Evolutionary conservation across 495 filamentous ascomycete genomes (phyloP), one percentile per base, ranked within the genome.

Genomic region (Poronia punctata): DNA sequence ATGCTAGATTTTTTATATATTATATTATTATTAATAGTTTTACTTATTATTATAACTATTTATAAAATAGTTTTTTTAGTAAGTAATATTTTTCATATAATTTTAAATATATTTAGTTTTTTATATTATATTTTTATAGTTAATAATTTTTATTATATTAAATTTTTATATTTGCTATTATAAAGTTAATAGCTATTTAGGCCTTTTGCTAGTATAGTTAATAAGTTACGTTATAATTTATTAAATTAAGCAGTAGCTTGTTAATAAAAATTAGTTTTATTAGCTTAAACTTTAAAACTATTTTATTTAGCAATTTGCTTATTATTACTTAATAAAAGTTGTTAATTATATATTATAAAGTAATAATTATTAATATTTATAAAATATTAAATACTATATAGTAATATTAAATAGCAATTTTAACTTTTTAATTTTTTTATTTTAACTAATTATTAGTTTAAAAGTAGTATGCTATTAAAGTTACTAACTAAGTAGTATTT

Each of bases 401-500:
- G 14, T 33, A 15, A 33, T 33, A 33, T 6, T 8, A 33, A 33
- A 33, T 33, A 33, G 17, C 12, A 33, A 33, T 33, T 15, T 33
- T 33, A 6, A 15, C 14, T 6, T 15, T 15, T 15, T 15, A 33
- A 14, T 33, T 15, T 6, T 12, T 6, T 33, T 33, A 7, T 33
- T 33, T 33, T 6, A 6, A 7, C 8, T 33, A 33, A 7, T 15
- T 19, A 14, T 15, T 12, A 6, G 8, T 33, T 15, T 15, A 33
- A 33, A 33, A 8, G 8, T 14, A 19, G 8, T n/a, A n/a, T n/a
- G n/a, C n/a, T n/a, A n/a, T n/a, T n/a, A n/a, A n/a, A n/a, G n/a
- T n/a, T n/a, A n/a, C n/a, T 33, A 15, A 12, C 12, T 15, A 6
- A 15, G 6, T 6, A 33, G 8, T 33, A 33, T 14, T 14, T 12